Percentiles rank a stretch among this genome's conserved stretches.
Conservation (phyloP, 306 rosid species). For the Ormosia emarginata region DNA sequence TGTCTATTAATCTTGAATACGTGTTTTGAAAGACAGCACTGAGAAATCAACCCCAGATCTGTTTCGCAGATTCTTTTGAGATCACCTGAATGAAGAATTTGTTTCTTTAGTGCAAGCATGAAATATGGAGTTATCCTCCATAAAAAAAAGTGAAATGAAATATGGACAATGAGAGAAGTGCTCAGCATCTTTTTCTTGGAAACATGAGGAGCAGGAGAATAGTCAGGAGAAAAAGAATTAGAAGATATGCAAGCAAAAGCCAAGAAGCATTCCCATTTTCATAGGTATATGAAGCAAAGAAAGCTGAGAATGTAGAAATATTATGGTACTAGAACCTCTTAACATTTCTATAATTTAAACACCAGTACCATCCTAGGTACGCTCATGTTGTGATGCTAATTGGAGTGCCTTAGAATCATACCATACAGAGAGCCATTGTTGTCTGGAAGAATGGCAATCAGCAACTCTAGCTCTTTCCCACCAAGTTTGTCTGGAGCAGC, state of each 20-base stretch:
- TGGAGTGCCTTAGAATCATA: constrained; percentile 8
- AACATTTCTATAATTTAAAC: not conserved
- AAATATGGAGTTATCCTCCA: not conserved
- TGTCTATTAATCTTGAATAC: constrained; percentile 62
- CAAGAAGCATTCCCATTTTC: not conserved
- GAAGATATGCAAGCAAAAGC: not conserved
- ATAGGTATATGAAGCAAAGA: not conserved
- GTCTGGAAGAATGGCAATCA: constrained; percentile 54
- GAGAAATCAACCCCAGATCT: constrained; percentile 65
- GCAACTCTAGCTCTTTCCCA: constrained; percentile 51
- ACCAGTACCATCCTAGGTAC: not conserved
- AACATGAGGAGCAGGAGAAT: not conserved
- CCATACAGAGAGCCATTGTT: constrained; percentile 52
- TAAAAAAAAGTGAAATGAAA: not conserved
- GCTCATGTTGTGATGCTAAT: not conserved
- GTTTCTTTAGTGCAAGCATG: constrained; percentile 7
- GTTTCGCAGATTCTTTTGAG: constrained; percentile 73
- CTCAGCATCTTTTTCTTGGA: not conserved
- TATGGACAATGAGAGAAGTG: not conserved
- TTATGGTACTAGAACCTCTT: not conserved
- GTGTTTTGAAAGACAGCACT: constrained; percentile 66
- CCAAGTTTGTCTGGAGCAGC: constrained; percentile 36
- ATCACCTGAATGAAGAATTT: constrained; percentile 43
- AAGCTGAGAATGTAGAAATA: not conserved
- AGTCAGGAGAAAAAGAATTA: not conserved